Conservation (phyloP, 106 monocot species). For the Chionographis japonica region DNA sequence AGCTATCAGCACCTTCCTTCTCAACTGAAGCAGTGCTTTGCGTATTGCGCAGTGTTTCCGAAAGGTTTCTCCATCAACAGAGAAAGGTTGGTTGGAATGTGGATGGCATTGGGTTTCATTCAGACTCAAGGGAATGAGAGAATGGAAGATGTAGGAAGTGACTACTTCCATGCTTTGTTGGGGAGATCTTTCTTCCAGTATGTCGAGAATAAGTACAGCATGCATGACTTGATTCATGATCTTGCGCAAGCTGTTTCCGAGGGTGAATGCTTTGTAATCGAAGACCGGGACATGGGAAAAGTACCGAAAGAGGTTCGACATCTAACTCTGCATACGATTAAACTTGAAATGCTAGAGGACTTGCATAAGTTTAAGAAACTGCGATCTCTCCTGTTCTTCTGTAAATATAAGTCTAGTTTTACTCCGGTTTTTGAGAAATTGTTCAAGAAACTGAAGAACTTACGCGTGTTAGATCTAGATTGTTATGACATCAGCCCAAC, state of each 20-base stretch:
- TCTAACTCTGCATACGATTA: neutral
- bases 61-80: constrained; percentile 10
- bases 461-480: constrained; percentile 2
- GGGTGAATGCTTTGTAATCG: constrained; percentile 10
- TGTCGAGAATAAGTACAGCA: neutral
- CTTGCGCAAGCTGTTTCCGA: constrained; percentile 9
- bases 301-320: neutral
- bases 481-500: neutral
- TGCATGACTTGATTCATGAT: constrained; percentile 40
- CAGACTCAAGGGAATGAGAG: neutral
- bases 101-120: constrained; percentile 28
- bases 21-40: constrained; percentile 28
- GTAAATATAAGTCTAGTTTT: no score
- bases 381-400: neutral
- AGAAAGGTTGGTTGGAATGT: constrained; percentile 10
- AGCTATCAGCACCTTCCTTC: constrained; percentile 25
- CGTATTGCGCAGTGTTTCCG: constrained; percentile 28
- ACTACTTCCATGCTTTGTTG: constrained; percentile 14
- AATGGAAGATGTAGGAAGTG: constrained; percentile 13
- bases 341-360: neutral
- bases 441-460: neutral
- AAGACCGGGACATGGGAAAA: neutral
- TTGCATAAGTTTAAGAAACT: neutral
- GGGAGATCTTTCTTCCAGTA: constrained; percentile 18
- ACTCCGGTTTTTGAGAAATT: neutral